Evolutionary conservation across 169 alveolate genomes (phyloP).

Genomic region (Cryptosporidium parvum): DNA sequence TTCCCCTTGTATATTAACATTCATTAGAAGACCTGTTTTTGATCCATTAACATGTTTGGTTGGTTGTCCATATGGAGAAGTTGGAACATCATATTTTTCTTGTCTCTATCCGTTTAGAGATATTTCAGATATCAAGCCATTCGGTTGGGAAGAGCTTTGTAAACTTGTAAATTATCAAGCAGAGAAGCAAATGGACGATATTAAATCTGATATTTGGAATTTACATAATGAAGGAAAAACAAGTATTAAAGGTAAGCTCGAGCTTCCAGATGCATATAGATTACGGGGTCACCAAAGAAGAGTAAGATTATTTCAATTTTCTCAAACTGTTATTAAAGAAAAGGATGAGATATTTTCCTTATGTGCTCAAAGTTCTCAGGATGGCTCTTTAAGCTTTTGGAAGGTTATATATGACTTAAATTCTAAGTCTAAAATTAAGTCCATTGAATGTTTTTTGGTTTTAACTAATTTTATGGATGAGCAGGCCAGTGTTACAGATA

Average conservation of each 20-base stretch:
- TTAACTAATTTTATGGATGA: slow-evolving; percentile 72
- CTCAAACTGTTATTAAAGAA: slow-evolving; percentile 26
- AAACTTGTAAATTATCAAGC: slow-evolving; percentile 3
- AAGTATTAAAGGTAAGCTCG: slow-evolving; percentile 13
- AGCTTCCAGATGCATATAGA: slow-evolving; percentile 60
- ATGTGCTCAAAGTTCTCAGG: slow-evolving; percentile 70
- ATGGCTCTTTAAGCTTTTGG: slow-evolving; percentile 72
- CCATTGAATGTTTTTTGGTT: slow-evolving; percentile 62
- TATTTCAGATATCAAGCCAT: slow-evolving; percentile 33
- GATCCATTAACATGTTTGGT: slow-evolving; percentile 64
- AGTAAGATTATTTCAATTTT: slow-evolving; percentile 45
- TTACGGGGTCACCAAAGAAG: slow-evolving; percentile 67
- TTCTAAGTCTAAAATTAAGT: slow-evolving; percentile 15
- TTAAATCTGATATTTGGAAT: slow-evolving; percentile 37
- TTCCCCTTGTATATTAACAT: slow-evolving; percentile 70
- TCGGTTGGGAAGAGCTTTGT: slow-evolving; percentile 46
- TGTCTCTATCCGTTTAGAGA: slow-evolving; percentile 65
- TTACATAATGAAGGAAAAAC: slow-evolving; percentile 41
- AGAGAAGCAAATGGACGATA: background rate
- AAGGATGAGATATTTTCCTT: slow-evolving; percentile 58
- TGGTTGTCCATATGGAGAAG: slow-evolving; percentile 75
- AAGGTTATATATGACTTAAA: slow-evolving; percentile 50
- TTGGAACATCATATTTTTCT: slow-evolving; percentile 67
- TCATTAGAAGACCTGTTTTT: slow-evolving; percentile 60
- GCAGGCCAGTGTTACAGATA: slow-evolving; percentile 70